Conservation (phyloP, 768 basidiomycete genomes). For the Lactarius sp. region DNA sequence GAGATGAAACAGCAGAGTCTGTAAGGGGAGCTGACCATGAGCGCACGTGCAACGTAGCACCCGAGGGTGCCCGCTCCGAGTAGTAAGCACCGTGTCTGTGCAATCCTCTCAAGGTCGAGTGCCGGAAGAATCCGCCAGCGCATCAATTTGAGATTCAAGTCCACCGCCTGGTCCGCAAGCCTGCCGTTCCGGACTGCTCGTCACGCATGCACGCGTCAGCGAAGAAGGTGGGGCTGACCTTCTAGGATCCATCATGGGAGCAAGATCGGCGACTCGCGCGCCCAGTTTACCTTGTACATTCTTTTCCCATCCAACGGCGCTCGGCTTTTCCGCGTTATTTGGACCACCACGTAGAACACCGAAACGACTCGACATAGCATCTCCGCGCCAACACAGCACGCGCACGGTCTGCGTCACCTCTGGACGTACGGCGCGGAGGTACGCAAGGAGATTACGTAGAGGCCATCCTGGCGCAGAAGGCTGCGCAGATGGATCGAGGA, state of each 20-base stretch:
- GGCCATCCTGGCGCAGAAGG: slow-evolving; percentile 69
- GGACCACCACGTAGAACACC: slow-evolving; percentile 44
- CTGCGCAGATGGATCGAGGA: slow-evolving; percentile 75
- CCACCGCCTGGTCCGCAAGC: slow-evolving; percentile 94
- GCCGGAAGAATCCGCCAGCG: slow-evolving; percentile 91
- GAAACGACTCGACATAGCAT: slow-evolving; percentile 59
- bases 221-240: slow-evolving; percentile 40
- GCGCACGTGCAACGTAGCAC: slow-evolving; percentile 87
- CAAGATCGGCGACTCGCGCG: slow-evolving; percentile 84
- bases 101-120: slow-evolving; percentile 84
- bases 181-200: slow-evolving; percentile 35
- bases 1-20: background rate
- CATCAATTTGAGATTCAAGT: slow-evolving; percentile 96
- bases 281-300: slow-evolving; percentile 82
- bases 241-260: slow-evolving; percentile 93
- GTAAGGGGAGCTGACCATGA: slow-evolving; percentile 61
- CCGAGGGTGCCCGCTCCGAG: slow-evolving; percentile 96
- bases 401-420: slow-evolving; percentile 45
- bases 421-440: slow-evolving; percentile 60
- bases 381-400: slow-evolving; percentile 71
- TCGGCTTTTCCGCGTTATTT: slow-evolving; percentile 38
- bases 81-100: slow-evolving; percentile 71
- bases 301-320: slow-evolving; percentile 94
- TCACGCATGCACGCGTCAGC: background rate
- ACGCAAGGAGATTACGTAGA: slow-evolving; percentile 85